Evolutionary conservation across 148 eudicot genomes (phyloP), one percentile per base, ranked within the genome.

Genomic region (Dianthus caryophyllus): DNA sequence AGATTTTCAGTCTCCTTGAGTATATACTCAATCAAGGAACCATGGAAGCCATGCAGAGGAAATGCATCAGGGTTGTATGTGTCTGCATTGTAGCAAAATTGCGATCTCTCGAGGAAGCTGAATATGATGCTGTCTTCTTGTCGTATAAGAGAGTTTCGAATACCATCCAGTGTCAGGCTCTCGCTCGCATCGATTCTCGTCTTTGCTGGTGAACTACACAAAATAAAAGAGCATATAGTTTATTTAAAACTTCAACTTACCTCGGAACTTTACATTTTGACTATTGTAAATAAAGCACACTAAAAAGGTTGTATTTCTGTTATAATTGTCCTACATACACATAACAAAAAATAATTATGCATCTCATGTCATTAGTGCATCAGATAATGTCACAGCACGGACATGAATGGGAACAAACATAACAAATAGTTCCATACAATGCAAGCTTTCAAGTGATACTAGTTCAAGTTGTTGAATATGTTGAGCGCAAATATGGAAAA

Each of bases 121-220:
- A 81, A 94, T 69, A 94, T 94, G 31, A 94, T 90, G 80, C 97
- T 94, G 75, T 94, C 98, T 72, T 90, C 98, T 75, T 94, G 98
- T 25, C 96, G 88, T 48, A 94, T 87, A 41, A 94, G 77, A 31
- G 97, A 88, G 71, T 77, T 76, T 36, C 98, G 80, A 21, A 94
- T 94, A 26, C 88, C 90, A 1, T 88, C 97, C 12, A 94, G 79
- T 25, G 97, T 90, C 76, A 88, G 82, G 78, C 79, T 81, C 69
- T 83, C 75, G 49, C 88, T 89, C 80, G 81, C 88, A 71, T 94
- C 98, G 11, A 86, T 60, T 75, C 98, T 88, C 38, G 59, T 66
- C 75, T 76, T 82, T 63, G 79, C 33, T 17, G 66, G 69, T 56
- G 68, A 61, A 57, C 96, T 86, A 73, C 71, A 78, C 31, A 66